These are phyloP conservation scores for Phytophthora syringae DNA, from an alignment of 352 stramenopile genomes.

Conservation along the genomic window DNA sequence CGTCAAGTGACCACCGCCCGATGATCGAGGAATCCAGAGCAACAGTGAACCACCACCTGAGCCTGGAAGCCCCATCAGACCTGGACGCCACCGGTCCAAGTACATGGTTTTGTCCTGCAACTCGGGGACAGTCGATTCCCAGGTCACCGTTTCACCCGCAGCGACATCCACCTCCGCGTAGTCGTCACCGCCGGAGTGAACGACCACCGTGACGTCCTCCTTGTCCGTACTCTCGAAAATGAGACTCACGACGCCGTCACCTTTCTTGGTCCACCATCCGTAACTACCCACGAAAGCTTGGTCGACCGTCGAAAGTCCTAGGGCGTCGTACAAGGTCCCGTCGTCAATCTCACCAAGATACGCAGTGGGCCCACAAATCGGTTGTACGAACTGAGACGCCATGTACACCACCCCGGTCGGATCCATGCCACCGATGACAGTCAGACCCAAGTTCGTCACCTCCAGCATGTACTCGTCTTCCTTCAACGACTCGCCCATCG, in stretches of 20 bases:
- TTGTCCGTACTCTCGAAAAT: slow-evolving; percentile 48
- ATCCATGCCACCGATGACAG: slow-evolving; percentile 50
- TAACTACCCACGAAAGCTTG: slow-evolving; percentile 50
- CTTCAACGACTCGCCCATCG: slow-evolving; percentile 19
- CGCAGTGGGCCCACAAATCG: slow-evolving; percentile 55
- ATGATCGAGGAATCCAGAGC: slow-evolving; percentile 43
- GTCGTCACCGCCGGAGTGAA: slow-evolving; percentile 39
- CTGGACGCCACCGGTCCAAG: slow-evolving; percentile 58
- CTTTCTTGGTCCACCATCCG: slow-evolving; percentile 48
- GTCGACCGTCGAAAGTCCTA: slow-evolving; percentile 30
- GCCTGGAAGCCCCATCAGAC: slow-evolving; percentile 35
- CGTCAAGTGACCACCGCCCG: slow-evolving; percentile 33
- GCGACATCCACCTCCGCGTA: slow-evolving; percentile 44
- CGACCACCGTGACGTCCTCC: slow-evolving; percentile 25
- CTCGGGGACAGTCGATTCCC: slow-evolving; percentile 38
- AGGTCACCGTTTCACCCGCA: slow-evolving; percentile 36
- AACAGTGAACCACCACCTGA: slow-evolving; percentile 41
- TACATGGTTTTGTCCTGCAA: slow-evolving; percentile 62
- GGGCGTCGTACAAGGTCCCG: slow-evolving; percentile 36
- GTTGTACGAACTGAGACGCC: slow-evolving; percentile 58
- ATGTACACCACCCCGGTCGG: slow-evolving; percentile 49
- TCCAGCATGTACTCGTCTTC: slow-evolving; percentile 44
- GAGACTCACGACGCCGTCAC: slow-evolving; percentile 38
- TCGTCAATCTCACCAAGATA: slow-evolving; percentile 59
- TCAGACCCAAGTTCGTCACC: slow-evolving; percentile 48